Evolutionary conservation across 768 basidiomycete species (phyloP).

Genomic region (Rhodosporidiobolus sp.): DNA sequence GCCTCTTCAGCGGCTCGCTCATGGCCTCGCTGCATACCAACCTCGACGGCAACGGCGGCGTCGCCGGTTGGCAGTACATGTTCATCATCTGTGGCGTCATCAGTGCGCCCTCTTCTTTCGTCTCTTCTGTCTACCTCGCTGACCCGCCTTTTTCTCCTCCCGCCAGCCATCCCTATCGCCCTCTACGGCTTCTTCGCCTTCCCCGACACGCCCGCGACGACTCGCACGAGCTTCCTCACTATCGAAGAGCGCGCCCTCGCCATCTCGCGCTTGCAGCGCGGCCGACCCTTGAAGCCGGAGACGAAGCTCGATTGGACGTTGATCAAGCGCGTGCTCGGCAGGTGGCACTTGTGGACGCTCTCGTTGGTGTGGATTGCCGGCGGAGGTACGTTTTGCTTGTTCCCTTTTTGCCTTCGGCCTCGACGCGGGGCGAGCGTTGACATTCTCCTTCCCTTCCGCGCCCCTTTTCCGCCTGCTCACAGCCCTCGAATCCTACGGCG

Average conservation of each 20-base stretch:
- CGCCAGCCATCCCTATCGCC: slow-evolving; percentile 15
- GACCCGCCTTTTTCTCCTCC: not conserved
- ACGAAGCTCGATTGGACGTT: slow-evolving; percentile 12
- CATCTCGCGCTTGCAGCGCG: slow-evolving; percentile 30
- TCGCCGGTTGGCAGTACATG: slow-evolving; percentile 29
- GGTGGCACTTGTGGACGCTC: slow-evolving; percentile 13
- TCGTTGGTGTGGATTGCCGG: not conserved
- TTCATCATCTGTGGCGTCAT: slow-evolving; percentile 70
- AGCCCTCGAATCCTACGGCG: slow-evolving; percentile 6
- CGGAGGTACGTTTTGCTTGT: not conserved
- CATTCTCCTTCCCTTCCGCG: not conserved
- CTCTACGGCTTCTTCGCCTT: slow-evolving; percentile 54
- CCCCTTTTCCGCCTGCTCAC: not conserved
- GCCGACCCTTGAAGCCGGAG: not conserved
- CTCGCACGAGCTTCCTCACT: slow-evolving; percentile 61
- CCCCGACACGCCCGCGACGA: slow-evolving; percentile 66
- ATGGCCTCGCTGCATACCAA: slow-evolving; percentile 59
- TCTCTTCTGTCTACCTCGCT: slow-evolving; percentile 58
- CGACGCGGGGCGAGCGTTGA: not conserved
- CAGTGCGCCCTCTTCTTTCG: slow-evolving; percentile 40
- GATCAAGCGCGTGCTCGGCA: slow-evolving; percentile 22
- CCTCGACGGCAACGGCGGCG: slow-evolving; percentile 15
- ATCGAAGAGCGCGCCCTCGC: not conserved
- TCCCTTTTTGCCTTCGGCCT: not conserved
- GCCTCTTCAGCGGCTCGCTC: slow-evolving; percentile 49